Percentiles rank a stretch among this genome's conserved stretches.
Evolutionary conservation across 495 filamentous ascomycete genomes (phyloP).

Genomic region (Chaetomium tenue): DNA sequence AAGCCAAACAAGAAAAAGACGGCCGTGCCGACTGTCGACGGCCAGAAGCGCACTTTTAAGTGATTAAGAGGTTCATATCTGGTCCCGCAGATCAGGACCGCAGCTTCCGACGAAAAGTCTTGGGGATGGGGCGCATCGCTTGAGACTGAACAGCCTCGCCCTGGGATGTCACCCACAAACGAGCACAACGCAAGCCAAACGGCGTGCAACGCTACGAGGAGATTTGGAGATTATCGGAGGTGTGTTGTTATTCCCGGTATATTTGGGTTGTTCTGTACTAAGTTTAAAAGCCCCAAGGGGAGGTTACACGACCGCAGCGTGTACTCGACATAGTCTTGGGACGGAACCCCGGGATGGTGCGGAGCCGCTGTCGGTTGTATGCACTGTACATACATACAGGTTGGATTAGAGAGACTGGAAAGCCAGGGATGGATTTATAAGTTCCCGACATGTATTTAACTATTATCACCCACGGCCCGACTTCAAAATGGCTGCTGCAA

Average conservation of each 20-base stretch:
- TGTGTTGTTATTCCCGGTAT: slow-evolving; percentile 6
- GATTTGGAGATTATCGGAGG: not conserved
- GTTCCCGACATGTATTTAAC: no score
- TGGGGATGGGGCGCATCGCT: not conserved
- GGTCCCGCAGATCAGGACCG: not conserved
- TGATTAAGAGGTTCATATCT: slow-evolving; percentile 35
- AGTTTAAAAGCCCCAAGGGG: not conserved
- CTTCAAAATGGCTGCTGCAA: no score
- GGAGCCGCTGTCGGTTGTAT: not conserved
- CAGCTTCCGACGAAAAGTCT: not conserved
- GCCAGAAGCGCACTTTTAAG: slow-evolving; percentile 65
- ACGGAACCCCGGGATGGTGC: not conserved
- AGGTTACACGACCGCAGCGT: not conserved
- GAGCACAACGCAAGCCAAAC: not conserved
- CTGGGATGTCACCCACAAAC: not conserved
- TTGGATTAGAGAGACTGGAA: no score
- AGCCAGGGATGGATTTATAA: no score
- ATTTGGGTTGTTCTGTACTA: not conserved
- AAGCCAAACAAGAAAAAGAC: slow-evolving; percentile 55
- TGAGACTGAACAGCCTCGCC: not conserved
- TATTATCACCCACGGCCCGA: no score
- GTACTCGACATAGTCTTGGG: not conserved
- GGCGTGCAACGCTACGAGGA: not conserved
- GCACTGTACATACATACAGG: no score
- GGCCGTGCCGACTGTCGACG: slow-evolving; percentile 55